A percentile compares a stretch with the other conserved stretches of the same genome.
Conservation (phyloP, 2,329 filamentous ascomycete genomes). For the Rhinocladiella similis region DNA sequence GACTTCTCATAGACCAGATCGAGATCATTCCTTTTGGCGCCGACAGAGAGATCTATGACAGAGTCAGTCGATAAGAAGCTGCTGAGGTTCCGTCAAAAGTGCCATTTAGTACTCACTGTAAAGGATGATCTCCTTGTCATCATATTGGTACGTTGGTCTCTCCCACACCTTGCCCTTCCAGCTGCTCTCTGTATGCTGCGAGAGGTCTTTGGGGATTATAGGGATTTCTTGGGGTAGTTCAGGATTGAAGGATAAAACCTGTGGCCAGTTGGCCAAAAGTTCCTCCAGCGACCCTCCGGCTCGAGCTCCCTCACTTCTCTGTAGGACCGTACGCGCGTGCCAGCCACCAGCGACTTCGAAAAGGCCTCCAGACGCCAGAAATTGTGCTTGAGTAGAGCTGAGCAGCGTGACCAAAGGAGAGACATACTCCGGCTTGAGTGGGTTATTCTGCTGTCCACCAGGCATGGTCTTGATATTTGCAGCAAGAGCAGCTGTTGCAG, state of each 20-base stretch:
- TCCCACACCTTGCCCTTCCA: conserved; percentile 75
- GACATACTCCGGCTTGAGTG: conserved; percentile 93
- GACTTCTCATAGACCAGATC: conserved; percentile 84
- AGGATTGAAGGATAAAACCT: neutral
- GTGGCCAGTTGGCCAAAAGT: neutral
- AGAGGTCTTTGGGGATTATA: conserved; percentile 63
- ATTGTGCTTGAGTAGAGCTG: conserved; percentile 79
- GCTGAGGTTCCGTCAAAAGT: no score
- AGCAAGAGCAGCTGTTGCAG: conserved; percentile 80
- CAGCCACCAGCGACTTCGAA: conserved; percentile 95
- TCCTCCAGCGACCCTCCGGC: neutral
- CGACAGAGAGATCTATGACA: conserved; percentile 70
- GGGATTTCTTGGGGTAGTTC: no score
- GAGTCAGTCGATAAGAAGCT: no score
- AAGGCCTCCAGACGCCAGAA: conserved; percentile 81
- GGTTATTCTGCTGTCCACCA: conserved; percentile 90
- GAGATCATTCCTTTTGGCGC: conserved; percentile 85
- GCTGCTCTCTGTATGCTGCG: conserved; percentile 72
- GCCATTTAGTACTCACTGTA: conserved; percentile 64
- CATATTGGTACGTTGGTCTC: conserved; percentile 66
- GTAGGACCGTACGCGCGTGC: conserved; percentile 70
- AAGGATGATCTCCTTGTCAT: conserved; percentile 83
- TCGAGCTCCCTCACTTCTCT: neutral
- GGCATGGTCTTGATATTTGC: conserved; percentile 86
- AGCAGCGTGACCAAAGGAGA: conserved; percentile 87